These are phyloP conservation scores for Tetrapyrgos nigripes DNA, from an alignment of 1,284 basidiomycete genomes.

Conservation along the genomic window DNA sequence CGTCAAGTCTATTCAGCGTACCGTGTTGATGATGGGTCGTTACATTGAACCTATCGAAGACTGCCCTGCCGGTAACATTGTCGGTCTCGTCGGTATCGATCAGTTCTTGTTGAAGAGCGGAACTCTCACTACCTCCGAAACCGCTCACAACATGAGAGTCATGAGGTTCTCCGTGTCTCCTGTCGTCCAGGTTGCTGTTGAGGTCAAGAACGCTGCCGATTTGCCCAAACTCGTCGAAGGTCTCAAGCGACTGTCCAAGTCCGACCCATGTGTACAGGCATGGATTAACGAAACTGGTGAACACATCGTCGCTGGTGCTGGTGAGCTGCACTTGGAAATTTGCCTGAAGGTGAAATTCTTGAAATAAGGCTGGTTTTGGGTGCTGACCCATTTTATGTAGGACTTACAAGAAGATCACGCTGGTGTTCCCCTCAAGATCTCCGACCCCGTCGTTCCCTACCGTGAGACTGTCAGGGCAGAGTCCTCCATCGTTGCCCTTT, in stretches of 20 bases:
- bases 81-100: constrained; percentile 99
- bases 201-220: constrained; percentile 99
- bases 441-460: constrained; percentile 98
- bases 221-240: constrained; percentile 99
- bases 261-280: constrained; percentile 98
- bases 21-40: constrained; percentile 99
- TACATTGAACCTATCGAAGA: constrained; percentile 99
- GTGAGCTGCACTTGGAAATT: constrained; percentile 99
- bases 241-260: constrained; percentile 99
- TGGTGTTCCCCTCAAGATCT: constrained; percentile 98
- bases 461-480: constrained; percentile 98
- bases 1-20: constrained; percentile 98
- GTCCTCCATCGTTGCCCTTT: constrained; percentile 95
- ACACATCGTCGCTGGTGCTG: constrained; percentile 99
- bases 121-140: constrained; percentile 97
- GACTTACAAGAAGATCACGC: constrained; percentile 99
- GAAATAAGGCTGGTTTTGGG: constrained; percentile 4
- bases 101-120: constrained; percentile 99
- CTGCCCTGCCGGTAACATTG: constrained; percentile 98
- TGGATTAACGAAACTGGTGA: constrained; percentile 95
- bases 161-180: constrained; percentile 99
- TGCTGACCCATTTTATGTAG: constrained; percentile 40
- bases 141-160: constrained; percentile 99
- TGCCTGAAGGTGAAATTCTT: constrained; percentile 85
- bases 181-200: constrained; percentile 99